Evolutionary conservation across 2,329 filamentous ascomycete species (phyloP), one percentile per base, ranked within the genome.

Genomic region (Aspergillus novofumigatus): DNA sequence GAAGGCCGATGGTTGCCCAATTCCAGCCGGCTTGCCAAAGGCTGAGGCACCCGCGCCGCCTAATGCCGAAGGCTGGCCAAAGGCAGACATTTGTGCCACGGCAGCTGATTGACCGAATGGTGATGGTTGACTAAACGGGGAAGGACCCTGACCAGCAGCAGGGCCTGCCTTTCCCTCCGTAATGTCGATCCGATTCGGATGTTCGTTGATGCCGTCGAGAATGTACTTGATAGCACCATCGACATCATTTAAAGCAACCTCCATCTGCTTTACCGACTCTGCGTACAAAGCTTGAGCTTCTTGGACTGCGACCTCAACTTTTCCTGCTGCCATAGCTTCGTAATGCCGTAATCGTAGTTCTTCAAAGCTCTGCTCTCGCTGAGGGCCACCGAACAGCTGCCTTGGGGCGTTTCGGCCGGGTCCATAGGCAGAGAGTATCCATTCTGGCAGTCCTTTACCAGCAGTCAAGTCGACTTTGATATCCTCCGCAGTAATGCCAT

Each of bases 351-450:
- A 70, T 51, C 92, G 84, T 70, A 96, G 83, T 74, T 97, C 93
- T 72, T 97, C 93, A 44, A 89, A 88, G 67, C 91, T 96, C 72
- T 92, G 88, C 72, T 97, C 93, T 20, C 92, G 83, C 5, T 84
- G 80, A 48, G 81, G 82, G 1, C 91, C 92, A 53, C 91, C 91
- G 67, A 96, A 92, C 1, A 97, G 81, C 73, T 96, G 91, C 20
- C 85, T 85, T 0, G 92, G 92, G 1, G 89, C 85, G 65, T 92
- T 84, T 66, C 80, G 82, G 3, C 88, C 89, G 0, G 92, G 92
- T 0, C 87, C 90, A 72, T 96, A 97, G 23, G 88, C 83, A 1
- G 92, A 96, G 25, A 97, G 82, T 4, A 94, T 87, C 89, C 92
- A 97, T 79, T 84, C 77, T 20, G 93, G 93, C 8, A 83, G 82